Percentiles rank a stretch among this genome's conserved stretches.
These are phyloP conservation scores for Pythium apleroticum DNA, from an alignment of 352 stramenopile species.

Conservation along the genomic window DNA sequence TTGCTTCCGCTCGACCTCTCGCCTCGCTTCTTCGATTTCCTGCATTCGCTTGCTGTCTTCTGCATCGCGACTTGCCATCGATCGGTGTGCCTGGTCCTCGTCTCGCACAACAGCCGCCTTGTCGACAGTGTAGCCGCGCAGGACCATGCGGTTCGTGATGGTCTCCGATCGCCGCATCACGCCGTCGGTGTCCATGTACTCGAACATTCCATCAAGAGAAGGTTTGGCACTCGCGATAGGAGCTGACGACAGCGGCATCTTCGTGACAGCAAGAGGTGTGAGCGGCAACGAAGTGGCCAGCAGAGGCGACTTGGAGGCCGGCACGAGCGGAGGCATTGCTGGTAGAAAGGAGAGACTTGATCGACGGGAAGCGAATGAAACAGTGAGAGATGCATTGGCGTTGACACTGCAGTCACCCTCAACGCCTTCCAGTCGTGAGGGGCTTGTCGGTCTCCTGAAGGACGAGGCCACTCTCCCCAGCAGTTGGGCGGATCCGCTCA, in stretches of 20 bases:
- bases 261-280: neutral
- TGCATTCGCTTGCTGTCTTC: conserved; percentile 10
- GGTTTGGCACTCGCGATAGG: neutral
- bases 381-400: neutral
- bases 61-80: conserved; percentile 6
- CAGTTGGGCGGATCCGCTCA: neutral
- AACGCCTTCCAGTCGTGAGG: too few species aligned
- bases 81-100: conserved; percentile 35
- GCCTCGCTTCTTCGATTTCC: conserved; percentile 4
- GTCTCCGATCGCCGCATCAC: conserved; percentile 32
- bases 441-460: neutral
- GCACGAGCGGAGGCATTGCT: neutral
- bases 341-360: neutral
- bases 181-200: conserved; percentile 38
- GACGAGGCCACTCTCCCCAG: neutral
- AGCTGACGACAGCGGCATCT: neutral
- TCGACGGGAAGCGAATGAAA: neutral
- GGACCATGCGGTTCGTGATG: conserved; percentile 35
- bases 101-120: conserved; percentile 25
- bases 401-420: too few species aligned
- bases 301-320: neutral
- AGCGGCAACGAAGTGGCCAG: neutral
- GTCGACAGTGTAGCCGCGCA: conserved; percentile 37
- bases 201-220: conserved; percentile 18
- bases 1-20: conserved; percentile 19